Evolutionary conservation across 2,329 filamentous ascomycete genomes (phyloP).

Genomic region (Chrysoporthe deuterocubensis): DNA sequence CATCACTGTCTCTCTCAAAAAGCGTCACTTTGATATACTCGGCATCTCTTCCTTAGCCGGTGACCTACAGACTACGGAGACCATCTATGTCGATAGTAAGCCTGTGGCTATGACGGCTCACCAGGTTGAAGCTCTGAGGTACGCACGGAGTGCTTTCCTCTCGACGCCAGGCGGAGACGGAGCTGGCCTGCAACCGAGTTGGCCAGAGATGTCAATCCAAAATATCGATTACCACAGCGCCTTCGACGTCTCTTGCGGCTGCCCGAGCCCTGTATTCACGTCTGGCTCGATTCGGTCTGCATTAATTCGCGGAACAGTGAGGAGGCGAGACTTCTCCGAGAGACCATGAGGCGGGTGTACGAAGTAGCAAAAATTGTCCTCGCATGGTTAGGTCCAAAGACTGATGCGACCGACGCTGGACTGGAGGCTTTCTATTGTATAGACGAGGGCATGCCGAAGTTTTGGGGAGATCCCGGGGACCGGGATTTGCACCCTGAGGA

Average conservation of each 20-base stretch:
- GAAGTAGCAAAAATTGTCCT: conserved; percentile 12
- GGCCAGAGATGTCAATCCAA: background rate
- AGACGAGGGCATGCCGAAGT: conserved; percentile 39
- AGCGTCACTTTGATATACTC: conserved; percentile 34
- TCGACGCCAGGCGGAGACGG: conserved; percentile 29
- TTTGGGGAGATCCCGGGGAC: conserved; percentile 41
- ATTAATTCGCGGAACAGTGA: conserved; percentile 12
- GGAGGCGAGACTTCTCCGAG: conserved; percentile 7
- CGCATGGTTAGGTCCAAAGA: conserved; percentile 21
- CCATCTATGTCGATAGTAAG: conserved; percentile 37
- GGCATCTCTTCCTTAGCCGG: conserved; percentile 39
- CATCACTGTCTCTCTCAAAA: conserved; percentile 36
- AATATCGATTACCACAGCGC: background rate
- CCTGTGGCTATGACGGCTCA: conserved; percentile 36
- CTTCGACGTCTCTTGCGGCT: background rate
- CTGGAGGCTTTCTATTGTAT: conserved; percentile 22
- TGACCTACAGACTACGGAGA: conserved; percentile 36
- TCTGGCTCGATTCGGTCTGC: conserved; percentile 28
- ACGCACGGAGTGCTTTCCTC: conserved; percentile 41
- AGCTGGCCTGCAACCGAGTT: conserved; percentile 27
- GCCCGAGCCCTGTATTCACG: conserved; percentile 19
- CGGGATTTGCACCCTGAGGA: conserved; percentile 38
- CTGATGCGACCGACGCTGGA: background rate
- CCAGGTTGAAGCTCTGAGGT: conserved; percentile 37
- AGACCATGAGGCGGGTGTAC: conserved; percentile 6